A percentile compares a stretch with the other conserved stretches of the same genome.
phyloP scores from a whole-genome alignment of 164 flowering plant genomes.

The Aristolochia contorta region DNA sequence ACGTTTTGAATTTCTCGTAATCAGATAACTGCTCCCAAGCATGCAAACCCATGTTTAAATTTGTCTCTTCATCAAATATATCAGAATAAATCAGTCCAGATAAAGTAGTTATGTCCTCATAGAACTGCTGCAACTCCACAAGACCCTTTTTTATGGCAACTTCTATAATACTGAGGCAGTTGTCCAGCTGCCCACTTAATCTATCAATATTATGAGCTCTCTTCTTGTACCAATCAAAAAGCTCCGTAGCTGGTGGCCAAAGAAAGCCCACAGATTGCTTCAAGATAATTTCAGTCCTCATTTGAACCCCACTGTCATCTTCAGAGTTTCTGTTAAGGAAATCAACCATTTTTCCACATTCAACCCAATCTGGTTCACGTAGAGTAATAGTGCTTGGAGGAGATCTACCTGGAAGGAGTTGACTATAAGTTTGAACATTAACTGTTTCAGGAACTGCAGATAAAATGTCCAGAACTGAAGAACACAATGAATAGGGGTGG shows the following conservation, averaged over 20 bases:
- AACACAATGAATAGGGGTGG: constrained; percentile 78
- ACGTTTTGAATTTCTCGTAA: constrained; percentile 84
- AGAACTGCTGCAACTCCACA: constrained; percentile 52
- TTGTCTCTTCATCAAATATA: constrained; percentile 34
- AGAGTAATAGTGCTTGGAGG: constrained; percentile 54
- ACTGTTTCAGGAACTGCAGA: constrained; percentile 91
- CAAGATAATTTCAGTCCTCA: constrained; percentile 66
- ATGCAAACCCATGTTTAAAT: constrained; percentile 42
- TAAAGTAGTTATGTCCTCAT: constrained; percentile 53
- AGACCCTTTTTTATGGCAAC: constrained; percentile 71
- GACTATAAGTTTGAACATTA: constrained; percentile 73
- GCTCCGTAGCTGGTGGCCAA: constrained; percentile 76
- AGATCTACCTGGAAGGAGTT: constrained; percentile 87
- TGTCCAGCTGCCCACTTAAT: constrained; percentile 82
- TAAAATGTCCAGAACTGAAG: constrained; percentile 58
- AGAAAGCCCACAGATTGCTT: constrained; percentile 39
- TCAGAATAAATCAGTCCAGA: constrained; percentile 69
- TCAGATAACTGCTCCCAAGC: constrained; percentile 72
- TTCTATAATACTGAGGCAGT: constrained; percentile 64
- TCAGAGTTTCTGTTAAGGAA: constrained; percentile 31
- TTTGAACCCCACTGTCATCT: constrained; percentile 22
- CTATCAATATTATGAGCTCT: constrained; percentile 79
- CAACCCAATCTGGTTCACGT: constrained; percentile 95
- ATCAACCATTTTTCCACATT: constrained; percentile 54
- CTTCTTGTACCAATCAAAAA: constrained; percentile 65